Evolutionary conservation across 2,329 filamentous ascomycete genomes (phyloP), one percentile per base, ranked within the genome.

Genomic region (Alternaria arborescens): DNA sequence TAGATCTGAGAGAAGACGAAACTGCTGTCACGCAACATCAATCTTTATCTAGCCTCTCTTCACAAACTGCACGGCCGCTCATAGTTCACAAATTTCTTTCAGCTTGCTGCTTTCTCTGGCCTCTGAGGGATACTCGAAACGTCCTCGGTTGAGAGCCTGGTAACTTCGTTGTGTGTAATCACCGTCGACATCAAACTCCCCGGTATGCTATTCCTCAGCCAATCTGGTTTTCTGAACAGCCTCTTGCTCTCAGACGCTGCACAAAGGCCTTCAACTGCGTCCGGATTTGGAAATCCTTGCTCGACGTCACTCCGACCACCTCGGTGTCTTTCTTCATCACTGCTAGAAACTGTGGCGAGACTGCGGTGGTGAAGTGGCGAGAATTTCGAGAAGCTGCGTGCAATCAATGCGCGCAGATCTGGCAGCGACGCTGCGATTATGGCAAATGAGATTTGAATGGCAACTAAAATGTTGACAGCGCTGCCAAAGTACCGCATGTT

Each of bases 361-460:
- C 66, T 69, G 14, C 70, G 51, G 52, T 72, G 70, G 54, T 71
- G 69, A 4, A 70, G 52, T 20, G 69, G 69, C n/a, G 63, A 68
- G 41, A 71, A 70, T 16, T 69, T 64, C 6, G 61, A 57, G 58
- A 68, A 69, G 8, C 36, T 64, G 5, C 71, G 56, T 20, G 66
- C 69, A 16, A 73, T 28, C 24, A 73, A 46, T 2, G 70, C 72
- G 14, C 70, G 64, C 5, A 75, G 22, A 48, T 75, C 72, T 3
- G 71, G 72, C 10, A 73, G 58, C 8, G 66, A 71, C 7, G 72
- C 71, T 1, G 71, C 72, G 8, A 73, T 53, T 28, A 75, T 73
- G 2, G 69, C 71, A 12, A 74, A 56, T 1, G 61, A 62, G 8
- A 75, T 65, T 36, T 75, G 70, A 16, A 74, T 69, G 3, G 70